Percentiles rank a stretch among this genome's conserved stretches.
Conservation (phyloP, 345 rosid genomes). For the Syzygium oleosum region DNA sequence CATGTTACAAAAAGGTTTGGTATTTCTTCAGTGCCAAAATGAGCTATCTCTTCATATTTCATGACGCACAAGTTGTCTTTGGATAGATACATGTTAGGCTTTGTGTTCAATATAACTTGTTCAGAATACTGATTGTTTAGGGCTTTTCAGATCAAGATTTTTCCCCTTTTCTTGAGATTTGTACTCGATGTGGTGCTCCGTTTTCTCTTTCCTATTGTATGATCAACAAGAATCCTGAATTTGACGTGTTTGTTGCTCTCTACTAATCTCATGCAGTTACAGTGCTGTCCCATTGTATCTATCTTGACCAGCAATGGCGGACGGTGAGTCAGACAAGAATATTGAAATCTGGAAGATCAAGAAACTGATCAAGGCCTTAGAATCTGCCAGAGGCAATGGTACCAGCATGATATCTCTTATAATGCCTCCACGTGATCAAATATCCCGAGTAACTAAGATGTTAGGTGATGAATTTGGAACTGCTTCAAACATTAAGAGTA, state of each 20-base stretch:
- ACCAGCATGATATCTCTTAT: conserved; percentile 97
- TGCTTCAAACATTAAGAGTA: conserved; percentile 88
- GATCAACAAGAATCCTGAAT: background rate
- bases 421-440: conserved; percentile 95
- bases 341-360: conserved; percentile 96
- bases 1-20: background rate
- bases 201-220: background rate
- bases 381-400: conserved; percentile 90
- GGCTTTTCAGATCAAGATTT: background rate
- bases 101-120: background rate
- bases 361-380: conserved; percentile 80
- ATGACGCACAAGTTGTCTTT: background rate
- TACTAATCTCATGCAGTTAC: background rate
- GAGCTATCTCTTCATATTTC: background rate
- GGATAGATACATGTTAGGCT: background rate
- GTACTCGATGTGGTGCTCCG: background rate
- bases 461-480: conserved; percentile 93
- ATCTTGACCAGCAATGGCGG: conserved; percentile 20
- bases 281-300: conserved; percentile 1
- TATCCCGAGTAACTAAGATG: conserved; percentile 90
- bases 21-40: background rate
- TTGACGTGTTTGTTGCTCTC: background rate
- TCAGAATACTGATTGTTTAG: background rate
- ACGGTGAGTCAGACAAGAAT: conserved; percentile 65
- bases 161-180: background rate